Conservation (phyloP, 176 grass and related monocot genomes). For the Aegilops tauschii region DNA sequence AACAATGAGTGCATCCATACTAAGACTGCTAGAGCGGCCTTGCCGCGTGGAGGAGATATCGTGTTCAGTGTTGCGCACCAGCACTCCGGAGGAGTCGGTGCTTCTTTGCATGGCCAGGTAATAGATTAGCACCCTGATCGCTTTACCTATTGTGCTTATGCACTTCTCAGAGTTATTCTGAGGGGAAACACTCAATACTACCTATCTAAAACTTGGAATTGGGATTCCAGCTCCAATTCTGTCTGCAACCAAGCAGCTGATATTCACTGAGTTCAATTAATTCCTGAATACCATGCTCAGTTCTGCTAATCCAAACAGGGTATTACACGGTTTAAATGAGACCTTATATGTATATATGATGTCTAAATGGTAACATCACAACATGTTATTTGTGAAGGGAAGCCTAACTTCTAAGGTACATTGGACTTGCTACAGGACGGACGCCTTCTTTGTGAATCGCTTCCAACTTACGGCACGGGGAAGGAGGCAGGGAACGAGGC, state of each 20-base stretch:
- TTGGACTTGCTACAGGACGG: conserved; percentile 46
- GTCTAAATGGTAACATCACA: neutral
- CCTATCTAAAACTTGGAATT: neutral
- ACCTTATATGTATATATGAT: neutral
- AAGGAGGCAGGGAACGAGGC: conserved; percentile 71
- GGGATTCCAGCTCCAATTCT: neutral
- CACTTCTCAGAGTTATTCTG: neutral
- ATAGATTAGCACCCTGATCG: neutral
- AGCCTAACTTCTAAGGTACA: neutral
- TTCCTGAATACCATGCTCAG: neutral
- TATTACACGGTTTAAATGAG: neutral
- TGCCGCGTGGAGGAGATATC: conserved; percentile 70
- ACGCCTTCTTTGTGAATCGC: conserved; percentile 60
- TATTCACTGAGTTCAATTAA: neutral
- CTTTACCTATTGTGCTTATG: neutral
- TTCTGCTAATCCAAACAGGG: neutral
- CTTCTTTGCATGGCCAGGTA: conserved; percentile 65
- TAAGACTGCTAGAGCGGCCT: conserved; percentile 31
- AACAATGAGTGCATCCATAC: conserved; percentile 52
- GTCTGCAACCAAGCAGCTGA: neutral
- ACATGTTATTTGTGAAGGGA: neutral
- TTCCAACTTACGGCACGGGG: conserved; percentile 56
- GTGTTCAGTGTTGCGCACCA: conserved; percentile 80
- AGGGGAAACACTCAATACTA: neutral
- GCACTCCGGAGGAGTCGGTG: conserved; percentile 64